Percentiles rank a stretch among this genome's conserved stretches.
phyloP scores from a whole-genome alignment of 768 basidiomycete genomes.

The Agaricus subrufescens region DNA sequence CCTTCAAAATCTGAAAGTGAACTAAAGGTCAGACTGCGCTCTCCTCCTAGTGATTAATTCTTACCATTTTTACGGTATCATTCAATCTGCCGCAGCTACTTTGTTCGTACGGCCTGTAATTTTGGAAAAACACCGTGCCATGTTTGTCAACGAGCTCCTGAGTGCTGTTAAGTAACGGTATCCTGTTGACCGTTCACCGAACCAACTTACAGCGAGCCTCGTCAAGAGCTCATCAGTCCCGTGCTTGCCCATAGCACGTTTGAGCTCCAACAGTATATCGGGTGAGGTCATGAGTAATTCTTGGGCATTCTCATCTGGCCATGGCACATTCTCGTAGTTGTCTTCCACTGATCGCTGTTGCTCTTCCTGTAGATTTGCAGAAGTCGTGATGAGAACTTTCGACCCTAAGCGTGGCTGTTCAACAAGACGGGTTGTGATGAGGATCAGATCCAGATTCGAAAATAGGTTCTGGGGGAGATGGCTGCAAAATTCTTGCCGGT shows the following conservation, averaged over 20 bases:
- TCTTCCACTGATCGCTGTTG: neutral
- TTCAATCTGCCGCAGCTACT: neutral
- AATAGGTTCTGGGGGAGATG: neutral
- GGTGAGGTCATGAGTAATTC: neutral
- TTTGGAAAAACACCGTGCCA: neutral
- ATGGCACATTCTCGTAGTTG: neutral
- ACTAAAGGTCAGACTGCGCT: neutral
- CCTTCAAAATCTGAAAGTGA: constrained; percentile 4
- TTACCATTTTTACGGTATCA: neutral
- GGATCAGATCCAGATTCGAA: neutral
- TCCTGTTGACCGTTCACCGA: neutral
- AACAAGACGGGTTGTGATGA: neutral
- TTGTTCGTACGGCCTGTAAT: neutral
- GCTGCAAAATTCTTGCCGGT: constrained; percentile 7
- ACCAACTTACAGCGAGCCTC: neutral
- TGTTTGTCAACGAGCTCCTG: constrained; percentile 1
- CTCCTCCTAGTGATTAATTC: neutral
- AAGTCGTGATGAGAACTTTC: neutral
- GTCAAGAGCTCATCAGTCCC: neutral
- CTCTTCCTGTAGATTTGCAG: neutral
- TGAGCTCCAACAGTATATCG: neutral
- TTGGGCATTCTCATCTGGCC: neutral
- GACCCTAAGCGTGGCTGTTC: neutral
- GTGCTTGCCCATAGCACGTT: neutral
- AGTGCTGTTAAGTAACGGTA: neutral